Base-by-base conservation (phyloP, 768 basidiomycete species). In the Clitopilus hobsonii region DNA sequence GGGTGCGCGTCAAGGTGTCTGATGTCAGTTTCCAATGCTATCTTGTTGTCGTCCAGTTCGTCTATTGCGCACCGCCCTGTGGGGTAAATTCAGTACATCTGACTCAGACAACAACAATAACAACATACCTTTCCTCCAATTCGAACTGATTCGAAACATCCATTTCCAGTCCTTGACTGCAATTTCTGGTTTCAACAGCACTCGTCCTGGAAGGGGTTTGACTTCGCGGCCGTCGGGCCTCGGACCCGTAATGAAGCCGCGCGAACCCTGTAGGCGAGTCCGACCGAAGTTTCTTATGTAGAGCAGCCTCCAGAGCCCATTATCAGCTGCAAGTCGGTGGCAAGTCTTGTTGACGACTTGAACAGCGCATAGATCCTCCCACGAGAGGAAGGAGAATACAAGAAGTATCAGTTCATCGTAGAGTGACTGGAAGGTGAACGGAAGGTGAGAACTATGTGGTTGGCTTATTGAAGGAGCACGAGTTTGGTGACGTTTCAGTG, bases 81-180 rank as follows among this genome's bases (percentile, higher is more conserved):
- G 51, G 58, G 30, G 38, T 36, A 20, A 30, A 30, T 26, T 18
- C 22, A 49, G 47, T 49, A 57, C 48, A 22, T 54, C 49, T 63
- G 63, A 6, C 36, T 1, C 14, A n/a, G 41, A 23, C 25, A 54
- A 5, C n/a, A 16, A 28, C 26, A 4, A n/a, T 30, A 20, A 49
- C 22, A 49, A 13, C 28, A 60, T 62, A 91, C 90, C 90, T 69
- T 71, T 87, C 66, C 79, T 80, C 90, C 90, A 92, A 60, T 91
- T 91, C 14, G 83, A 83, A 61, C 87, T 89, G 58, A 91, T 87
- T 54, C 88, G 79, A 67, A 90, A 91, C 89, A 91, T 90, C 81
- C 82, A 88, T 68, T 89, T 91, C 89, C 89, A 92, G 63, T 89
- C 83, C 64, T 77, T 81, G 47, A 69, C 55, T 26, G 72, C 65